phyloP scores from a whole-genome alignment of 257 asterid species.

The Solanum arcanum region DNA sequence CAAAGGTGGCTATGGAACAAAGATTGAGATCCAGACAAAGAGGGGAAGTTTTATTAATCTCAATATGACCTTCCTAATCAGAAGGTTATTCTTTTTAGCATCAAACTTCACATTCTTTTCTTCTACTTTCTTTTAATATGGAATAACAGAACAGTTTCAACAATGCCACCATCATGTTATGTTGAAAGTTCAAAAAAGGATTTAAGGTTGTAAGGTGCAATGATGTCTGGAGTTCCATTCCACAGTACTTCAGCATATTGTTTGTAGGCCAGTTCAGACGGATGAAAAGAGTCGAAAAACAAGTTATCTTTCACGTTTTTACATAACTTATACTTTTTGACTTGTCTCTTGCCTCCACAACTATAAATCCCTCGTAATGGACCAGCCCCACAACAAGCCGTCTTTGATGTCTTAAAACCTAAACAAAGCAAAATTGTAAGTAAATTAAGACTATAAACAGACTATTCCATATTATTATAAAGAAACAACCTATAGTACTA shows the following conservation, averaged over 20 bases:
- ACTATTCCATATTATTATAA: not conserved
- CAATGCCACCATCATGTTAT: not conserved
- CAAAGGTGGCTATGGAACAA: not conserved
- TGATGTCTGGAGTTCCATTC: conserved; percentile 4
- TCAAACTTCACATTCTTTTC: not conserved
- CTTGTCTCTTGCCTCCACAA: conserved; percentile 44
- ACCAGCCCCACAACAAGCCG: conserved; percentile 56
- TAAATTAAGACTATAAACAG: not conserved
- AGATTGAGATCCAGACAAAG: not conserved
- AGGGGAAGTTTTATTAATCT: not conserved
- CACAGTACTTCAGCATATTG: conserved; percentile 36
- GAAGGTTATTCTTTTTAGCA: not conserved
- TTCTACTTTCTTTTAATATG: not conserved
- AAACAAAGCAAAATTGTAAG: not conserved
- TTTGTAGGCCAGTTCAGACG: conserved; percentile 23
- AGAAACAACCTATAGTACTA: not conserved
- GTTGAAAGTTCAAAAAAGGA: conserved; percentile 14
- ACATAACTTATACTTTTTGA: conserved; percentile 28
- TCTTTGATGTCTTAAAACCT: conserved; percentile 42
- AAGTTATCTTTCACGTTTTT: conserved; percentile 21
- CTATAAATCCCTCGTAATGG: conserved; percentile 26
- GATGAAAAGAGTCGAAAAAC: conserved; percentile 49
- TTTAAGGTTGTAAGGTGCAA: conserved; percentile 16
- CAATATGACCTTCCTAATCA: not conserved
- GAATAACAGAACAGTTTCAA: not conserved